phyloP scores from a whole-genome alignment of 331 rosid genomes.

The Malus hybrid region DNA sequence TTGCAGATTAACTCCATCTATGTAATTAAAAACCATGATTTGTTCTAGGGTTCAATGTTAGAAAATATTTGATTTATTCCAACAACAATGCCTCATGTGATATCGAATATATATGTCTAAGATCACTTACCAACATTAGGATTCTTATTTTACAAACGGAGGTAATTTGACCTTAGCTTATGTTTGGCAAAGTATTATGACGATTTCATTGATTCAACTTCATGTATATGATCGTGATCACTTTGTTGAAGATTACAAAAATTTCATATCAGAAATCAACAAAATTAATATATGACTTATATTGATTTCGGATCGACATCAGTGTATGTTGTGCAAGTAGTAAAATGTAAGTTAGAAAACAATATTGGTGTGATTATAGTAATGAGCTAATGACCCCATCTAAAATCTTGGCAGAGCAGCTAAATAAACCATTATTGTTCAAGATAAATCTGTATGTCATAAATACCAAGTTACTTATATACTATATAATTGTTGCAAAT shows the following conservation, averaged over 20 bases:
- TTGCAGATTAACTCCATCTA: no score
- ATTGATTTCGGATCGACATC: background rate
- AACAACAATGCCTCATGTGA: background rate
- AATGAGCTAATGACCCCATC: background rate
- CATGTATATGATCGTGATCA: background rate
- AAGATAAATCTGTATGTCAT: background rate
- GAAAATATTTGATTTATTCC: no score
- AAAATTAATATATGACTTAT: background rate
- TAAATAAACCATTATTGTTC: no score
- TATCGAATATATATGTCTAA: background rate
- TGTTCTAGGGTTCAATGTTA: no score
- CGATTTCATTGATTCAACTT: background rate
- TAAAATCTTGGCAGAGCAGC: background rate
- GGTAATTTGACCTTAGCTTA: background rate
- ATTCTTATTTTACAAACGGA: background rate
- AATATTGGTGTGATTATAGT: background rate
- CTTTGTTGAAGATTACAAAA: background rate
- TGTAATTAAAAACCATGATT: no score
- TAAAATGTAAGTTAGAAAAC: no score
- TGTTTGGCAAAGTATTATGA: background rate
- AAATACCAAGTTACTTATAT: background rate
- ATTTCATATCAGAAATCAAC: background rate
- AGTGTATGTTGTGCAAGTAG: background rate
- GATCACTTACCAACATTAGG: background rate
- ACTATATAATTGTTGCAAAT: background rate